phyloP scores from a whole-genome alignment of 192 early-diverging fungal genomes.

The Podila horticola region DNA sequence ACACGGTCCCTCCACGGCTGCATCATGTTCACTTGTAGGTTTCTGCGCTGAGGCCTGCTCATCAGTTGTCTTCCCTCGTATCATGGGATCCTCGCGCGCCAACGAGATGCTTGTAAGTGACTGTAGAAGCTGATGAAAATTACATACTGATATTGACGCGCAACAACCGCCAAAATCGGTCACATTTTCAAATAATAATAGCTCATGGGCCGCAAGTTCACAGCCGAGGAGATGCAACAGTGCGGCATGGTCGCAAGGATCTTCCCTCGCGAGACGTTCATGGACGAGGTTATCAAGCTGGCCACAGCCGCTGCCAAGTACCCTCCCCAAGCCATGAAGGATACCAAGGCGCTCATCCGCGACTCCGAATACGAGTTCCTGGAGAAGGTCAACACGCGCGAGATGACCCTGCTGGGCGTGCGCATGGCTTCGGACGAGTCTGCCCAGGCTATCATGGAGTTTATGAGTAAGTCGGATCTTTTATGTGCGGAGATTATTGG shows the following conservation, averaged over 20 bases:
- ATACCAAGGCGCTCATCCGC: conserved; percentile 66
- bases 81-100: conserved; percentile 70
- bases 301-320: conserved; percentile 63
- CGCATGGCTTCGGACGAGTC: conserved; percentile 66
- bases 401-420: conserved; percentile 67
- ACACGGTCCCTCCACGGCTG: not conserved
- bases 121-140: not conserved
- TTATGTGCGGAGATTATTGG: not conserved
- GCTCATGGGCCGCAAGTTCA: conserved; percentile 65
- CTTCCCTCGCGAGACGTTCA: conserved; percentile 60
- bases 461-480: conserved; percentile 44
- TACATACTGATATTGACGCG: too few species aligned
- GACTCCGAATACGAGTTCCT: conserved; percentile 56
- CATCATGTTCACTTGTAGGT: conserved; percentile 31
- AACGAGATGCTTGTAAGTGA: conserved; percentile 72
- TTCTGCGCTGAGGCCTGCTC: conserved; percentile 83
- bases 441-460: conserved; percentile 55
- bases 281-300: conserved; percentile 57
- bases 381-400: conserved; percentile 58
- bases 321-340: conserved; percentile 65
- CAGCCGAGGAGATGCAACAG: conserved; percentile 68
- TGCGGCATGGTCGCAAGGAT: conserved; percentile 65
- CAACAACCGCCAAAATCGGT: not conserved
- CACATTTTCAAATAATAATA: not conserved
- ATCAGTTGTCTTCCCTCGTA: conserved; percentile 70